Evolutionary conservation across 2,329 filamentous ascomycete species (phyloP), one percentile per base, ranked within the genome.

Genomic region (Exophiala bonariae): DNA sequence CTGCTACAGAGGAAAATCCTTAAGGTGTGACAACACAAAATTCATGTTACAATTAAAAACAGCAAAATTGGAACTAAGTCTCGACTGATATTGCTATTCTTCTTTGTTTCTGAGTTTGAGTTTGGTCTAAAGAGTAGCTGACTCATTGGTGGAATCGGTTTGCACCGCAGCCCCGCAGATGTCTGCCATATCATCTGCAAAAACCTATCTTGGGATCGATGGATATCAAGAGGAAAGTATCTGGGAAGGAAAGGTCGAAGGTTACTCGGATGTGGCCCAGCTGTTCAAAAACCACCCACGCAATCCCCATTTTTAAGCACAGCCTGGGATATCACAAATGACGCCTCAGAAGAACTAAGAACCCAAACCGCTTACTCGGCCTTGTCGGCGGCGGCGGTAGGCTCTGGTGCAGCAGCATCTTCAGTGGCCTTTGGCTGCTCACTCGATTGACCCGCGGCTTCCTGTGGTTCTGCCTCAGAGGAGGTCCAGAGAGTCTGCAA

Each of bases 401-500:
- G 23, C 33, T 52, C 58, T 7, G 55, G 38, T 2, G 53, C 54
- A 30, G 57, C 39, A 10, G 55, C 50, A 39, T 39, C 45, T 28
- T 52, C 50, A 16, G 56, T 42, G 23, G 58, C 57, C 54, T 61
- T 59, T 16, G 55, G 51, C 18, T 55, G 51, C n/a, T 60, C 58
- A 44, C 52, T 50, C 37, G 56, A 52, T 41, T 54, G 49, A 45
- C 59, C 59, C 41, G 63, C 52, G 17, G 71, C 72, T 56, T 80
- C 78, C 60, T 86, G 76, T 64, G 88, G 82, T 80, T 97, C 93
- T 58, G 91, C 89, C 83, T 97, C 93, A 61, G 92, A 97, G 53
- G 92, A 97, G 67, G 93, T 97, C 93, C 93, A 97, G 74, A 97
- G 90, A 60, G 93, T 97, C 91, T 96, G 36, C 47, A 40, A 23